Base-by-base conservation (phyloP, 2,329 filamentous ascomycete genomes). In the Thielaviopsis musarum region DNA sequence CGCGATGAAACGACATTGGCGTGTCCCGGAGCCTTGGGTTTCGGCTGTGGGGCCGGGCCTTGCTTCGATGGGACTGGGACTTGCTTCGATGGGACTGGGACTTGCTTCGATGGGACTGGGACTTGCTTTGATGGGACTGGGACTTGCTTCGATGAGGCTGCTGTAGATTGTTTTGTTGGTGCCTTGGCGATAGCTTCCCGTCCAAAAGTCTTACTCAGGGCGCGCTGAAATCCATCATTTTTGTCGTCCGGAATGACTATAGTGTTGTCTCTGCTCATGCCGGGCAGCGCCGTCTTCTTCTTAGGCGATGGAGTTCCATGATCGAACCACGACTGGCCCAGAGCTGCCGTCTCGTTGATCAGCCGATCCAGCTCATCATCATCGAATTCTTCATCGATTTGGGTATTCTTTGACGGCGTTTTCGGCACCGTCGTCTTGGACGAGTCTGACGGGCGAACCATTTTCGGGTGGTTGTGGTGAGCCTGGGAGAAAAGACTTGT, bases 1-100 rank as follows among this genome's bases (percentile, higher is more conserved):
- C 76, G 74, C 66, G 73, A 74, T 51, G 75, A 76, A 66, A 74
- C 68, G 65, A 76, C 71, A 66, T 74, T 74, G 55, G 68, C 67
- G 45, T 12, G 6, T 38, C 17, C 34, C 26, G 22, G 21, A 13
- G 6, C 17, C 38, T 53, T 13, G 49, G 5, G n/a, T 26, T 28
- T 15, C 12, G 22, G 24, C 51, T 34, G 30, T 7, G 30, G 34
- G 30, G 12, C 19, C 30, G 57, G 7, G 30, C 13, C 12, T 28
- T 28, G 51, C 26, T 22, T 48, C 4, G 30, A 19, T 1, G 22
- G 34, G 30, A 13, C 19, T 48, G 57, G 13, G 30, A 19, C 10
- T 26, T 26, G 49, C 26, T 19, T 45, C 5, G 28, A n/a, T 1
- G 52, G 24, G 19, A n/a, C n/a, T n/a, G n/a, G n/a, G n/a, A 21